phyloP scores from a whole-genome alignment of 2,329 filamentous ascomycete species.

The Aureobasidium sp. region DNA sequence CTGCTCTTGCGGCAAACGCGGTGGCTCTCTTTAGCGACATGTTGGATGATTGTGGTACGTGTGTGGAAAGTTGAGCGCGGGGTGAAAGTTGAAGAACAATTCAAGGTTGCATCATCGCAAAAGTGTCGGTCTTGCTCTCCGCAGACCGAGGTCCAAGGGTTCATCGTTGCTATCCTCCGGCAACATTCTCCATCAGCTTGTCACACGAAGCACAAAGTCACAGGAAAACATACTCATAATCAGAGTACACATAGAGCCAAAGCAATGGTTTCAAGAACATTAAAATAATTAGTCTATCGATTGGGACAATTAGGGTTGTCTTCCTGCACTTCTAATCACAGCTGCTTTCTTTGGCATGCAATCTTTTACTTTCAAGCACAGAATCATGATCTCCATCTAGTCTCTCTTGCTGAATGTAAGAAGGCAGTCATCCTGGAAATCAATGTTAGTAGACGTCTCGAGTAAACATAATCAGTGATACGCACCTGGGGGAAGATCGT shows the following conservation, averaged over 20 bases:
- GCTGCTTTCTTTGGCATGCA: neutral
- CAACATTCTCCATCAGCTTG: neutral
- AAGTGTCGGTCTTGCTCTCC: neutral
- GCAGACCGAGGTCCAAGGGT: conserved; percentile 1
- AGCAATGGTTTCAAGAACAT: neutral
- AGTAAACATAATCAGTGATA: conserved; percentile 15
- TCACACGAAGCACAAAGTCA: neutral
- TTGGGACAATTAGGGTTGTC: neutral
- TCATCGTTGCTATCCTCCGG: neutral
- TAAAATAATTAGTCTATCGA: conserved; percentile 10
- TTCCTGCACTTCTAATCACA: conserved; percentile 5
- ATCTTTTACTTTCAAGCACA: neutral
- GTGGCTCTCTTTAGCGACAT: conserved; percentile 21
- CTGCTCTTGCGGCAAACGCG: conserved; percentile 16
- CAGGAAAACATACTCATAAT: neutral
- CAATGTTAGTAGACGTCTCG: neutral
- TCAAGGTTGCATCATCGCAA: neutral
- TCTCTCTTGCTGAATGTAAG: conserved; percentile 14
- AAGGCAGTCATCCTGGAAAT: conserved; percentile 14
- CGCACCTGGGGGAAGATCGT: conserved; percentile 94
- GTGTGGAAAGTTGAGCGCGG: too few species aligned
- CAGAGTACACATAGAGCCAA: neutral
- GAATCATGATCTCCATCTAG: neutral
- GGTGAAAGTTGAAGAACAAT: neutral
- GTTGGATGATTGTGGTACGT: neutral